Percentiles rank a stretch among this genome's conserved stretches.
These are phyloP conservation scores for Kodamaea sp. DNA, from an alignment of 1,139 yeast species.

Conservation along the genomic window DNA sequence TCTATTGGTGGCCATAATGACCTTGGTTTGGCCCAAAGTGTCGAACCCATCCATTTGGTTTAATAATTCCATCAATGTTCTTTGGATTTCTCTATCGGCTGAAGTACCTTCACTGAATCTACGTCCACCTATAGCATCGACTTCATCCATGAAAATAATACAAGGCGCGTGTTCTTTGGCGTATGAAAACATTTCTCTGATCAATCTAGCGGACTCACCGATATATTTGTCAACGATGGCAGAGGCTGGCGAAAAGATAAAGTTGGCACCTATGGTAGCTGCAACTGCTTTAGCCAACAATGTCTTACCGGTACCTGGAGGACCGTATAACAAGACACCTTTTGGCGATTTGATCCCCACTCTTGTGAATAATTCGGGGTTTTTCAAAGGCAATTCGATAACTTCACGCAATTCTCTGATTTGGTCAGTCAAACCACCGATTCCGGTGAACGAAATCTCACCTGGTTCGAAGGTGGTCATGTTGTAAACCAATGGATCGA, in stretches of 20 bases:
- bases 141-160: constrained; percentile 98
- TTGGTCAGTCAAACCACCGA: constrained; percentile 96
- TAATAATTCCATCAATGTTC: constrained; percentile 96
- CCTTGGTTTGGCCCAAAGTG: constrained; percentile 94
- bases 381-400: constrained; percentile 93
- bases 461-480: constrained; percentile 99
- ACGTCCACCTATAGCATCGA: constrained; percentile 99
- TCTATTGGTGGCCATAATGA: constrained; percentile 98
- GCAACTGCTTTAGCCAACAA: constrained; percentile 97
- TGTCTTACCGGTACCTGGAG: constrained; percentile 99
- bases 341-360: constrained; percentile 98
- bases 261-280: constrained; percentile 97
- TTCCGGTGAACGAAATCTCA: constrained; percentile 89
- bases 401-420: constrained; percentile 96
- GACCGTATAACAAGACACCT: constrained; percentile 95
- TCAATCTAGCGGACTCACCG: constrained; percentile 96
- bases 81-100: constrained; percentile 98
- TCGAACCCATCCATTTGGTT: constrained; percentile 99
- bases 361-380: constrained; percentile 92
- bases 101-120: constrained; percentile 98
- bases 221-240: constrained; percentile 98
- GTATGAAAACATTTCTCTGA: constrained; percentile 98
- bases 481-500: constrained; percentile 96
- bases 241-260: constrained; percentile 96
- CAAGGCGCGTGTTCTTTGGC: constrained; percentile 99